Evolutionary conservation across 352 stramenopile genomes (phyloP).

Genomic region (Phytopythium cucurbitacearum): DNA sequence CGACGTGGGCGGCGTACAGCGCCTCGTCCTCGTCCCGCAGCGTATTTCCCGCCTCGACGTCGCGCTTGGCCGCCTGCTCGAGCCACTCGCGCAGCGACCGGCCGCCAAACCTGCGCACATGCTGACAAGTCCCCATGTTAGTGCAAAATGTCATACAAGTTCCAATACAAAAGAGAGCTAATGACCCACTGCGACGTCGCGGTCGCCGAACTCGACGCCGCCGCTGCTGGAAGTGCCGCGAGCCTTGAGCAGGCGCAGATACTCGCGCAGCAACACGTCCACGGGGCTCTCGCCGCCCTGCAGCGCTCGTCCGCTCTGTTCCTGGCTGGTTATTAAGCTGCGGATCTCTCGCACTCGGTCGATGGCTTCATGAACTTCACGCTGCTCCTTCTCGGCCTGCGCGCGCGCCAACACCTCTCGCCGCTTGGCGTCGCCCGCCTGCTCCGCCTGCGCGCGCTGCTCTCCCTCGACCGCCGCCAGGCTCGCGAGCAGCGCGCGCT

Average conservation of each 20-base stretch:
- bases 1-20: slow-evolving; percentile 31
- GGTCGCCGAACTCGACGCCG: slow-evolving; percentile 35
- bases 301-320: background rate
- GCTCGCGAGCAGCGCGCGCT: slow-evolving; percentile 17
- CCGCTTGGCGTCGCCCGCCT: slow-evolving; percentile 16
- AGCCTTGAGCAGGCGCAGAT: slow-evolving; percentile 27
- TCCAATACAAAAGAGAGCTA: too few species aligned
- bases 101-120: slow-evolving; percentile 30
- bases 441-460: slow-evolving; percentile 1
- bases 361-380: background rate
- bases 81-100: slow-evolving; percentile 17
- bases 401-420: slow-evolving; percentile 24
- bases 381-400: slow-evolving; percentile 10
- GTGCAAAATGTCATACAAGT: too few species aligned
- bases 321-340: background rate
- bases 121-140: slow-evolving; percentile 8
- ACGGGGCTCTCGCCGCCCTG: slow-evolving; percentile 16
- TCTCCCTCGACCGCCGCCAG: slow-evolving; percentile 27
- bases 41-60: background rate
- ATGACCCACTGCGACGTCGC: slow-evolving; percentile 23
- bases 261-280: slow-evolving; percentile 29
- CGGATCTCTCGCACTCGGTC: background rate
- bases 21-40: slow-evolving; percentile 19
- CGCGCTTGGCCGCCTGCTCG: slow-evolving; percentile 4
- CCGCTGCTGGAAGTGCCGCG: slow-evolving; percentile 10